These are phyloP conservation scores for Microascus cirrosus DNA, from an alignment of 2,329 filamentous ascomycete species.

Conservation along the genomic window DNA sequence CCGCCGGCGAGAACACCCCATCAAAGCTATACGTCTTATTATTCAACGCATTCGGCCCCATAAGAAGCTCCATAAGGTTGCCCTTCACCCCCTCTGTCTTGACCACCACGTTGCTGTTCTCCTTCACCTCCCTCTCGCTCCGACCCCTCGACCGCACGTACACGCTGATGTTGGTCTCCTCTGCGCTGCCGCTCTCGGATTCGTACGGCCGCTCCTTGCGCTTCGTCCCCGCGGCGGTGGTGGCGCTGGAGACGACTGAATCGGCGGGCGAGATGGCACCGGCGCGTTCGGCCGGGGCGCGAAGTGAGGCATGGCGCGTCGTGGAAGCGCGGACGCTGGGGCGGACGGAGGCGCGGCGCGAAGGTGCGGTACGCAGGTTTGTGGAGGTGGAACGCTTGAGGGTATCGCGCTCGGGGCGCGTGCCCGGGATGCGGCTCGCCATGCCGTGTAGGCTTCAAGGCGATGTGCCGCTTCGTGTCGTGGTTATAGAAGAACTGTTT, in stretches of 20 bases:
- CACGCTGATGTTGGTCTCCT: constrained; percentile 96
- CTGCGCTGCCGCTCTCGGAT: constrained; percentile 46
- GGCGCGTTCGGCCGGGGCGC: constrained; percentile 3
- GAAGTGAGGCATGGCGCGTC: not conserved
- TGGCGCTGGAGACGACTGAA: constrained; percentile 48
- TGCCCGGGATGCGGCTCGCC: not conserved
- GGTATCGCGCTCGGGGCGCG: constrained; percentile 3
- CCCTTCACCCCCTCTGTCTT: constrained; percentile 81
- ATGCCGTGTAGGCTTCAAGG: not conserved
- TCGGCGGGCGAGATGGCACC: constrained; percentile 58
- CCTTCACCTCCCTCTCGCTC: constrained; percentile 82
- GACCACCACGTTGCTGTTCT: constrained; percentile 91
- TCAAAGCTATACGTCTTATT: constrained; percentile 98
- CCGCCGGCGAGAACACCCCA: constrained; percentile 90
- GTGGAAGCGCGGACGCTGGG: not conserved
- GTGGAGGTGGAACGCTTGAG: constrained; percentile 6
- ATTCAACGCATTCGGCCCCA: constrained; percentile 84
- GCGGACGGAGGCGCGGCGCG: constrained; percentile 5
- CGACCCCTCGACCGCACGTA: constrained; percentile 90
- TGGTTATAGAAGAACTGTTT: not conserved
- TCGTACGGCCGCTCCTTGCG: constrained; percentile 84
- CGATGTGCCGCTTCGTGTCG: not conserved
- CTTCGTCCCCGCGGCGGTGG: constrained; percentile 47
- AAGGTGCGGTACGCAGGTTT: constrained; percentile 2
- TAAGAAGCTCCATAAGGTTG: constrained; percentile 71